Percentiles rank a stretch among this genome's conserved stretches.
Evolutionary conservation across 1,284 basidiomycete genomes (phyloP).

Genomic region (Pulveroboletus sp.): DNA sequence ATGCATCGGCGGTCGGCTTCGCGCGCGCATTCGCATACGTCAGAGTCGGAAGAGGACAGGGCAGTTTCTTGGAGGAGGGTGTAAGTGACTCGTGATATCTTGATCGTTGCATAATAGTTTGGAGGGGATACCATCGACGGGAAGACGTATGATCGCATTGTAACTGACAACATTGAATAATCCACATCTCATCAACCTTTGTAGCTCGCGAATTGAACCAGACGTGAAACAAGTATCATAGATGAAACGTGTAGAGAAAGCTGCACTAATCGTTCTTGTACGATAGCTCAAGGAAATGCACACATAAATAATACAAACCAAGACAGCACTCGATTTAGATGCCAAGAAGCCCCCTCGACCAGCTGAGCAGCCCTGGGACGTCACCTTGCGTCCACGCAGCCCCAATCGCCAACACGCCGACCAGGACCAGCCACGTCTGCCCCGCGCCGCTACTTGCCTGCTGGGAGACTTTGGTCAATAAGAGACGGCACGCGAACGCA

Average conservation of each 20-base stretch:
- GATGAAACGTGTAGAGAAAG: no score
- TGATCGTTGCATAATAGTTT: no score
- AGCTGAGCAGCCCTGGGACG: not conserved
- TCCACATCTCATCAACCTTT: not conserved
- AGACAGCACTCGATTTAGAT: slow-evolving; percentile 3
- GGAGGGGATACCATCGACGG: not conserved
- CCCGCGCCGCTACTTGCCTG: slow-evolving; percentile 5
- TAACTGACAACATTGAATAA: not conserved
- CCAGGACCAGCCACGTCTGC: slow-evolving; percentile 6
- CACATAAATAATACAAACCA: no score
- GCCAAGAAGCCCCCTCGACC: slow-evolving; percentile 1
- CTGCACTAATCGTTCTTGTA: no score
- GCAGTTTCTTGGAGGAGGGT: slow-evolving; percentile 22
- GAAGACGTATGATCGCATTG: not conserved
- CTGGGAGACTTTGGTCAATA: slow-evolving; percentile 16
- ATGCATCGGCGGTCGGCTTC: slow-evolving; percentile 8
- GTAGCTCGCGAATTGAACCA: not conserved
- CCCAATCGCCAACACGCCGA: slow-evolving; percentile 9
- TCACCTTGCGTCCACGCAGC: slow-evolving; percentile 4
- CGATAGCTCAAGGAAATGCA: no score
- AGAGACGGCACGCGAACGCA: not conserved
- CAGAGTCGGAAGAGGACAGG: slow-evolving; percentile 25
- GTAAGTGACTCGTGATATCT: no score
- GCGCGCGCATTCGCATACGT: slow-evolving; percentile 1
- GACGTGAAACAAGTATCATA: no score